Conservation (phyloP, 495 filamentous ascomycete genomes). For the Lasiosphaeria miniovina region DNA sequence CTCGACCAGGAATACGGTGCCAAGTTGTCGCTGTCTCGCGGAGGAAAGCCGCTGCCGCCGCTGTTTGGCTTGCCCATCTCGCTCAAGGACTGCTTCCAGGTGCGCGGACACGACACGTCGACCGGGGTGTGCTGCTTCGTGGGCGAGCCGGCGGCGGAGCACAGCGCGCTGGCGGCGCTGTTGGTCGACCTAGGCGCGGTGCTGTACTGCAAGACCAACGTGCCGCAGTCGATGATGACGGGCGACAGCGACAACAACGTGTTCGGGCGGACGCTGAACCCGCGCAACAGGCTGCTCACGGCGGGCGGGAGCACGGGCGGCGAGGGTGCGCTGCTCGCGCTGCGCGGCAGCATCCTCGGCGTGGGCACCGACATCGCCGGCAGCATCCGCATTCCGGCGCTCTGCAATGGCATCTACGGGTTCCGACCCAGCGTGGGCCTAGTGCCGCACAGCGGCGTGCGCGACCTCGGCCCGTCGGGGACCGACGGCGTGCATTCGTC, state of each 20-base stretch:
- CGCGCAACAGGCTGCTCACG: conserved; percentile 55
- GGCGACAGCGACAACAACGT: conserved; percentile 16
- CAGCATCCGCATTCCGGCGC: conserved; percentile 50
- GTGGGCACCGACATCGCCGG: conserved; percentile 69
- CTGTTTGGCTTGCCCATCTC: conserved; percentile 67
- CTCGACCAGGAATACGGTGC: conserved; percentile 44
- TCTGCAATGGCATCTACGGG: not conserved
- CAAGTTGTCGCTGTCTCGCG: conserved; percentile 33
- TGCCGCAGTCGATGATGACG: conserved; percentile 35
- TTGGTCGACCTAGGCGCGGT: conserved; percentile 34
- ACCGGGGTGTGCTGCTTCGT: conserved; percentile 51
- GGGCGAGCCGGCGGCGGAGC: conserved; percentile 4
- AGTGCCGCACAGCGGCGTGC: not conserved
- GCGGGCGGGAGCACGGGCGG: conserved; percentile 66
- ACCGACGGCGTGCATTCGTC: not conserved
- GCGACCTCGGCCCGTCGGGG: not conserved
- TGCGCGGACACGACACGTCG: conserved; percentile 55
- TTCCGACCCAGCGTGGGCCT: not conserved
- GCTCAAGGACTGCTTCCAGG: conserved; percentile 63
- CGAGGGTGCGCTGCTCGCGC: conserved; percentile 50
- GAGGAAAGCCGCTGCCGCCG: conserved; percentile 54
- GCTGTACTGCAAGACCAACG: not conserved
- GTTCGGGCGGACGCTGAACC: conserved; percentile 41
- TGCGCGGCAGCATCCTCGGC: conserved; percentile 44
- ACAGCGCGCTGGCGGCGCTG: conserved; percentile 37